Conservation (phyloP, 371 early-diverging fungal species). For the Smittium culicis region DNA sequence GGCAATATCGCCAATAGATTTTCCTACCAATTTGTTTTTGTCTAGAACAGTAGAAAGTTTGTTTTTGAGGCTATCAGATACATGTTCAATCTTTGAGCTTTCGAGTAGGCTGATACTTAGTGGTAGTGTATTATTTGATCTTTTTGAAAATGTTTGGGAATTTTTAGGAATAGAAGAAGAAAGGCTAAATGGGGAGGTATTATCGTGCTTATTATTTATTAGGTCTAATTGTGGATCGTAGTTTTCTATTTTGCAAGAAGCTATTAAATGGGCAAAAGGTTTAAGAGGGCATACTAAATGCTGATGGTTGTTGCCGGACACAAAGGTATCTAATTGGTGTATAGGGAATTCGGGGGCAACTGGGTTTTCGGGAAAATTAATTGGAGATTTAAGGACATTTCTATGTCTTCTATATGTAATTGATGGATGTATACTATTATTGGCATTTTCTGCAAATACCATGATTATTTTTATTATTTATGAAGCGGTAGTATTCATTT, state of each 20-base stretch:
- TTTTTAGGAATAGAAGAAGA: background rate
- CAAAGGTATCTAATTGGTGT: background rate
- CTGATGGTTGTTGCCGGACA: slow-evolving; percentile 22
- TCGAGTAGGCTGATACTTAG: slow-evolving; percentile 15
- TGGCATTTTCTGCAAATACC: too few relatives aligned
- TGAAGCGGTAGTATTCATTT: too few relatives aligned
- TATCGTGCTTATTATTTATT: background rate
- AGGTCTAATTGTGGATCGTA: background rate
- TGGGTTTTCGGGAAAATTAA: too few relatives aligned
- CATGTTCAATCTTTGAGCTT: slow-evolving; percentile 18
- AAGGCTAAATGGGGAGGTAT: background rate
- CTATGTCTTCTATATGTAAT: too few relatives aligned
- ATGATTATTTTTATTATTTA: too few relatives aligned
- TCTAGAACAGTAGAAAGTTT: slow-evolving; percentile 19
- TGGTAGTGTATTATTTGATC: background rate
- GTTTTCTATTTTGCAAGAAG: slow-evolving; percentile 10
- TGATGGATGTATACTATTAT: too few relatives aligned
- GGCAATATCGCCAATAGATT: slow-evolving; percentile 21
- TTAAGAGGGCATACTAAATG: slow-evolving; percentile 31
- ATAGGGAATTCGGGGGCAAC: too few relatives aligned
- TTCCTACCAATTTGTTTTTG: slow-evolving; percentile 12
- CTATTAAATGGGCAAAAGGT: slow-evolving; percentile 32
- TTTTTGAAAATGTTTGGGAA: too few relatives aligned
- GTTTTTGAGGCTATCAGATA: slow-evolving; percentile 26
- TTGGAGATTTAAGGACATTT: too few relatives aligned